Evolutionary conservation across 306 rosid genomes (phyloP), one percentile per base, ranked within the genome.

Genomic region (Bauhinia variegata): DNA sequence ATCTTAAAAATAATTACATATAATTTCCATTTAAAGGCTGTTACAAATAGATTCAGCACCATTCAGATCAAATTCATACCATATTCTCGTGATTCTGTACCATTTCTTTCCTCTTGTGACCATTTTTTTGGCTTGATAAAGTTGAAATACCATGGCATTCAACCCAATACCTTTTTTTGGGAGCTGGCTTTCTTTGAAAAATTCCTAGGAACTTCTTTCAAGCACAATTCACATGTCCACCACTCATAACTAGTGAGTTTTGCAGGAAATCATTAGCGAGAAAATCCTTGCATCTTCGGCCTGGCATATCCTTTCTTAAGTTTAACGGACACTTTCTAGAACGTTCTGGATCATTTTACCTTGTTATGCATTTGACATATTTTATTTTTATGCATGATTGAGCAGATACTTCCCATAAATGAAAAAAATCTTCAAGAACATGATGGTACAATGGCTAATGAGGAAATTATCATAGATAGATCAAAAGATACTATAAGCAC

Each of bases 361-460:
- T 38, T 60, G 9, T 46, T 51, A n/a, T 34, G 44, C 15, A 52
- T 72, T 75, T 75, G 51, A 53, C 42, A 41, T 67, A 17, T 13
- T 18, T 67, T 33, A 57, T 56, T 73, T 51, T 65, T 59, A 63
- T 39, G 8, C 47, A 16, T 80, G 65, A 80, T 58, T 61, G 74
- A 59, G 46, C 88, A 88, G 97, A 82, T 77, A 33, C 76, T 78
- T 65, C 87, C 85, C 43, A 14, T 55, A 15, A 81, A 47, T 75
- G 96, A 86, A 63, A 72, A 71, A 68, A 85, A 42, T 59, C 47
- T 19, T 59, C 87, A 79, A 79, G 87, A 51, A 63, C 82, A 65
- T 55, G 77, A 62, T 23, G 78, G 62, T 56, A 54, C 53, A 31
- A 60, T 52, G 50, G 81, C 47, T 23, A 78, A 74, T 17, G 79